Evolutionary conservation across 2,329 filamentous ascomycete species (phyloP).

Genomic region (Lachnum nothofagi): DNA sequence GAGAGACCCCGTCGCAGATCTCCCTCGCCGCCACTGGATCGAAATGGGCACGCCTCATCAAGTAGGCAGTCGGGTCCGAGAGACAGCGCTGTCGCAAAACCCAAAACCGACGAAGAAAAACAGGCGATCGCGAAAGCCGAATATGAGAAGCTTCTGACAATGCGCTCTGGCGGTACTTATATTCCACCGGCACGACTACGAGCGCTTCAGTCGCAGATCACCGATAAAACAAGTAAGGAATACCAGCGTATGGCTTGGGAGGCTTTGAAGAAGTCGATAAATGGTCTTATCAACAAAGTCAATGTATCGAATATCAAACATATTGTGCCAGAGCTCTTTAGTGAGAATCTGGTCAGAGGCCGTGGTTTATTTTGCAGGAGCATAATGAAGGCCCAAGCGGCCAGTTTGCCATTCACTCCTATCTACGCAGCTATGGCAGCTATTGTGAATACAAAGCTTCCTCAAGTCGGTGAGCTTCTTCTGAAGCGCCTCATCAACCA

Average conservation of each 20-base stretch:
- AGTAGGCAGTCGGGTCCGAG: constrained; percentile 14
- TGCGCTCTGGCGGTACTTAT: constrained; percentile 93
- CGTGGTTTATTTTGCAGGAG: constrained; percentile 89
- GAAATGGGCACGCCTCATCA: constrained; percentile 15
- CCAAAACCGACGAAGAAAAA: constrained; percentile 71
- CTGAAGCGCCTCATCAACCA: constrained; percentile 81
- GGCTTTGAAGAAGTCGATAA: constrained; percentile 96
- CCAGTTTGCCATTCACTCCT: constrained; percentile 89
- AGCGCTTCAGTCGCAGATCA: constrained; percentile 92
- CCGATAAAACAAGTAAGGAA: constrained; percentile 91
- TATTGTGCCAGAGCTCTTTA: constrained; percentile 93
- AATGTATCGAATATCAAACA: constrained; percentile 97
- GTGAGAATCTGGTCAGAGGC: constrained; percentile 87
- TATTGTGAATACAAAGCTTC: constrained; percentile 95
- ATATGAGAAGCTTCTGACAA: constrained; percentile 84
- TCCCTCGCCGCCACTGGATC: constrained; percentile 26
- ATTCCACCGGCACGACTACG: constrained; percentile 87
- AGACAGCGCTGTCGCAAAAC: constrained; percentile 18
- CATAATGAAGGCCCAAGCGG: constrained; percentile 97
- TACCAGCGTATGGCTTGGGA: constrained; percentile 99
- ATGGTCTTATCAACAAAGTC: constrained; percentile 98
- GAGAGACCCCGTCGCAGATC: constrained; percentile 11
- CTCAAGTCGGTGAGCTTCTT: constrained; percentile 86
- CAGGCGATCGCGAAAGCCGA: constrained; percentile 85
- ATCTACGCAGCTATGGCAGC: constrained; percentile 95